Evolutionary conservation across 257 asterid species (phyloP), one percentile per base, ranked within the genome.

Genomic region (Salvia miltiorrhiza): DNA sequence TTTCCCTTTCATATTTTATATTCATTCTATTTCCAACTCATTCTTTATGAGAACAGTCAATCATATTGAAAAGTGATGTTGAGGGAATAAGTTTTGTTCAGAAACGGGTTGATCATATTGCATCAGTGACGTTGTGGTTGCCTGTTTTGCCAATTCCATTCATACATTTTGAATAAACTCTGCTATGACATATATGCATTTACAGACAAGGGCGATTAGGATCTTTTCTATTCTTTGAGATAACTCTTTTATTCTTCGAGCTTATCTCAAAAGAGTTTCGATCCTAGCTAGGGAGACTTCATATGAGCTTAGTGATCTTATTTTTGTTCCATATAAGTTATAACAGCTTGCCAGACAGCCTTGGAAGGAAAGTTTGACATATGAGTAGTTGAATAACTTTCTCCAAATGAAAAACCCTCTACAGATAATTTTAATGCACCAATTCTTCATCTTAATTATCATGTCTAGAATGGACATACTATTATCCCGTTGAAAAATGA

Each of bases 1-100:
- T 0, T 7, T 4, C 40, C 14, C 28, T 21, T 70, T 33, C 52
- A 0, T 65, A 7, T 24, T 20, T 60, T 70, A 28, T 26, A 26
- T 58, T 24, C 28, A 44, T 69, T 52, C 66, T 63, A 13, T 49
- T 16, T 69, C 72, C 74, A 20, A 57, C 48, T 48, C 57, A 32
- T 24, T 73, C 63, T 24, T 23, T 72, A 26, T 5, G 32, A 73
- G 32, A 30, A 30, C 35, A 47, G 48, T 50, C 26, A 43, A 45
- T 1, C 26, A 30, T 39, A 56, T 30, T 43, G 16, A 7, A 16
- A 9, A 9, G 10, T 45, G 69, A 12, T 17, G 14, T 11, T 54
- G 26, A 65, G 57, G 63, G 65, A 72, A 41, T 63, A 39, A 26
- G 21, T 43, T 45, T 20, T 39, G 53, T 26, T 55, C 8, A 21